phyloP scores from a whole-genome alignment of 768 basidiomycete genomes.

The Cubamyces lactineus region DNA sequence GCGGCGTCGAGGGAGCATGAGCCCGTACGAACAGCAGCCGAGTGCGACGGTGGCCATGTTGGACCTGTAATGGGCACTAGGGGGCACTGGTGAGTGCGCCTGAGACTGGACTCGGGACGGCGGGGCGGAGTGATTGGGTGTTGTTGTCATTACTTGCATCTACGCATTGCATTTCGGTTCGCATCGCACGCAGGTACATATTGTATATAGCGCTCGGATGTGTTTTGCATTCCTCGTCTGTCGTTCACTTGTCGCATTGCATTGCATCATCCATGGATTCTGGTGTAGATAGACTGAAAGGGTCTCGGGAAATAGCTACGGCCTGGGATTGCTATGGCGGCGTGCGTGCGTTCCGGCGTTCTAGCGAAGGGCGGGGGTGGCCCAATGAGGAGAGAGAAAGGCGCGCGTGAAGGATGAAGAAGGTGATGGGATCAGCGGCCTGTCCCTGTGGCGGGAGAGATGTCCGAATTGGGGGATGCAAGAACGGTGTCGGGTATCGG shows the following conservation, averaged over 20 bases:
- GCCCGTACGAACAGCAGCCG: conserved; percentile 24
- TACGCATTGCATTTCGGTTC: conserved; percentile 5
- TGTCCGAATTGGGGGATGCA: conserved; percentile 14
- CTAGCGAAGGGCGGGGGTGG: conserved; percentile 1
- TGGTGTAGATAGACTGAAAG: background rate
- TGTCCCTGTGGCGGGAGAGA: conserved; percentile 9
- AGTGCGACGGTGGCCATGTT: conserved; percentile 27
- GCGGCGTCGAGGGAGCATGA: conserved; percentile 14
- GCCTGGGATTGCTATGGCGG: conserved; percentile 2
- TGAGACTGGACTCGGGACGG: background rate
- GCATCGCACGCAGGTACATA: background rate
- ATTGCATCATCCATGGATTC: conserved; percentile 2
- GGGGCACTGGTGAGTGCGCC: background rate
- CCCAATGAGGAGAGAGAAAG: background rate
- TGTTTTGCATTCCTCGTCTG: conserved; percentile 15
- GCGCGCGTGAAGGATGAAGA: conserved; percentile 2
- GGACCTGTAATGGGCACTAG: conserved; percentile 21
- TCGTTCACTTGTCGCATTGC: conserved; percentile 17
- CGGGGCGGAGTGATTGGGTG: background rate
- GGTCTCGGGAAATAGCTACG: background rate
- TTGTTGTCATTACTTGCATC: conserved; percentile 4
- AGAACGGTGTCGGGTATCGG: conserved; percentile 16
- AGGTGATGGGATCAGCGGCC: conserved; percentile 16
- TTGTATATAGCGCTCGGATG: background rate
- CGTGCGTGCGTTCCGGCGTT: conserved; percentile 2